Conservation (phyloP, 2,329 filamentous ascomycete genomes). For the Magnaporthiopsis rhizophila region DNA sequence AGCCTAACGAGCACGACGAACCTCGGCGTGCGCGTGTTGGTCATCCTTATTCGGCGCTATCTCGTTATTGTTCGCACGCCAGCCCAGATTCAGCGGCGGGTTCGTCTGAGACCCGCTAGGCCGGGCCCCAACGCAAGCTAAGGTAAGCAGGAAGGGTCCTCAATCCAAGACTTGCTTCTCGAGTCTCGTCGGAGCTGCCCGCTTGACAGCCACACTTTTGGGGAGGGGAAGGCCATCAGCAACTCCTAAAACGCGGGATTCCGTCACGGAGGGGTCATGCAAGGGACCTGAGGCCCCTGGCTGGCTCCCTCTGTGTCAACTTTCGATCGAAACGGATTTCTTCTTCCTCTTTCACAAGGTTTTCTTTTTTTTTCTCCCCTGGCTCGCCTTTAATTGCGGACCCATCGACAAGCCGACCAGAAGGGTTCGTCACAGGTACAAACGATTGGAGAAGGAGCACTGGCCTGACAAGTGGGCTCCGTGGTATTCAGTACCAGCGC, state of each 20-base stretch:
- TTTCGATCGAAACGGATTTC: background rate
- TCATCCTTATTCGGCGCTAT: background rate
- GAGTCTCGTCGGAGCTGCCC: background rate
- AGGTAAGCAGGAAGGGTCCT: background rate
- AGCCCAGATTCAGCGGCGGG: background rate
- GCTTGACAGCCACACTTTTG: background rate
- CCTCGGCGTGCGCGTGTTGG: background rate
- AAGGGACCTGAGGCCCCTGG: background rate
- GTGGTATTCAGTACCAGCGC: background rate
- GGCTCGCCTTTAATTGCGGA: background rate
- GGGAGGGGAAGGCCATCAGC: too few relatives aligned
- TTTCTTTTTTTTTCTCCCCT: background rate
- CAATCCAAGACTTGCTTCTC: background rate
- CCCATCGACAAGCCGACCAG: background rate
- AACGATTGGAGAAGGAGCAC: background rate
- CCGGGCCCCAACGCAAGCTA: background rate
- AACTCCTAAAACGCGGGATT: background rate
- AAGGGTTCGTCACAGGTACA: background rate
- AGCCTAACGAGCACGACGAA: background rate
- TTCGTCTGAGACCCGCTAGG: background rate
- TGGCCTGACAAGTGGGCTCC: background rate
- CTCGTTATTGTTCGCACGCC: background rate
- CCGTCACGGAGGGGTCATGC: background rate
- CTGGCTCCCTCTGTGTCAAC: background rate
- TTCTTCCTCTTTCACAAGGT: background rate